Evolutionary conservation across 768 basidiomycete genomes (phyloP).

Genomic region (Podaxis mareebaensis): DNA sequence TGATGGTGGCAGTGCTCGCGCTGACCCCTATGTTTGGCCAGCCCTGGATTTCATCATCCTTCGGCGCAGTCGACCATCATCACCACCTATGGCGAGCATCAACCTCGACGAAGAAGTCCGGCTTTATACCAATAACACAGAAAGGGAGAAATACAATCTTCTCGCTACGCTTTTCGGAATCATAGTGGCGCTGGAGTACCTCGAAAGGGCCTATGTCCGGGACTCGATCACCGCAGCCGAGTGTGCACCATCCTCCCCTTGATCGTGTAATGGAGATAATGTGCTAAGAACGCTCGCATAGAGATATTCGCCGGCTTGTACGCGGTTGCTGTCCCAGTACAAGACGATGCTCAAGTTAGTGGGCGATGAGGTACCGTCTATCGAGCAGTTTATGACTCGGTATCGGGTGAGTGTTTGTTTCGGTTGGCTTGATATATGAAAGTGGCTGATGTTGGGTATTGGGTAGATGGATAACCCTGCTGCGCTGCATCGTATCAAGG

Average conservation of each 20-base stretch:
- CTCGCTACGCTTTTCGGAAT: slow-evolving; percentile 91
- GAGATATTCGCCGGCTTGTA: slow-evolving; percentile 98
- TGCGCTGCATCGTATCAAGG: slow-evolving; percentile 84
- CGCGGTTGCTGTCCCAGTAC: slow-evolving; percentile 91
- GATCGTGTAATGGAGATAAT: slow-evolving; percentile 1
- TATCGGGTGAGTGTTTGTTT: slow-evolving; percentile 61
- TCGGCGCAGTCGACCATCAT: not conserved
- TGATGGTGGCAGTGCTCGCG: not conserved
- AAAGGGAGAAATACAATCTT: slow-evolving; percentile 86
- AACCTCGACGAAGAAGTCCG: slow-evolving; percentile 88
- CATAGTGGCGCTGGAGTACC: slow-evolving; percentile 86
- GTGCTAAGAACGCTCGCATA: slow-evolving; percentile 33
- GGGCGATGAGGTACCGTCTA: slow-evolving; percentile 77
- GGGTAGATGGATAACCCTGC: slow-evolving; percentile 57
- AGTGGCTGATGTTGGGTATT: not conserved
- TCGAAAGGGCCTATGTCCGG: slow-evolving; percentile 93
- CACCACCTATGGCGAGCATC: slow-evolving; percentile 30
- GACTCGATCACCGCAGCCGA: slow-evolving; percentile 90
- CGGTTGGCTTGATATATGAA: not conserved
- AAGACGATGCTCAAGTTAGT: slow-evolving; percentile 98
- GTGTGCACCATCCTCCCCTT: slow-evolving; percentile 49
- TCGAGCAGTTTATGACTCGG: slow-evolving; percentile 90
- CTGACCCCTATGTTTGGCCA: not conserved
- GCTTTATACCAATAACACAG: slow-evolving; percentile 82
- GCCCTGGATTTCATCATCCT: not conserved